Evolutionary conservation across 2,329 filamentous ascomycete genomes (phyloP), one percentile per base, ranked within the genome.

Genomic region (Pochonia chlamydosporia): DNA sequence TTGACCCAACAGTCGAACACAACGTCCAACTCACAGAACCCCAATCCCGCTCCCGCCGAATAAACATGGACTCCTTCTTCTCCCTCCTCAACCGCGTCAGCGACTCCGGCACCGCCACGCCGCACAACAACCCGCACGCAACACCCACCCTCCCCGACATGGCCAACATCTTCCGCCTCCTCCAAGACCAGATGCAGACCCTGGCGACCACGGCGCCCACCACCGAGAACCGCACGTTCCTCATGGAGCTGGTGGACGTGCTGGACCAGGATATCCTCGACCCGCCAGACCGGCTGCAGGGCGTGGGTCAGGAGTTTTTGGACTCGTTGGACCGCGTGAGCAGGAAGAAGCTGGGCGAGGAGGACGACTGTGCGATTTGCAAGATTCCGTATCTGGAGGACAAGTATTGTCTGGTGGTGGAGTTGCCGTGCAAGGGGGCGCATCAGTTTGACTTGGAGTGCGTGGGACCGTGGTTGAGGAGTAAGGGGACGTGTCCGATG

Each of bases 361-460:
- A 81, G 39, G 78, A 77, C 44, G 62, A 69, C 48, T 85, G 81
- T 53, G 76, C 81, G 36, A 84, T 85, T 60, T 85, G 81, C 64
- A 79, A 78, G 49, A 76, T 84, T 55, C 65, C 63, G 25, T 83
- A 79, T 57, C 67, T 82, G 40, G 79, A 84, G 56, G 82, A 85
- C 57, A 66, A 70, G 55, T 83, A 79, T 59, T 78, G 75, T 47
- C 68, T 85, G 2, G 80, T 85, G 11, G 82, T 85, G 24, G 74
- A 81, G 68, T 69, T 85, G 57, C 81, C 81, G 35, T 85, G 82
- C 59, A 70, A 80, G 56, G 70, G 69, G 26, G 67, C 62, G 35
- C 82, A 85, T 61, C 66, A 65, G 43, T 85, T 82, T 59, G 82
- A 85, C 56, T 63, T 85, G n/a, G 82, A 85, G 65, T 85, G 82